Evolutionary conservation across 2,329 filamentous ascomycete genomes (phyloP), one percentile per base, ranked within the genome.

Genomic region (Simplicillium aogashimaense): DNA sequence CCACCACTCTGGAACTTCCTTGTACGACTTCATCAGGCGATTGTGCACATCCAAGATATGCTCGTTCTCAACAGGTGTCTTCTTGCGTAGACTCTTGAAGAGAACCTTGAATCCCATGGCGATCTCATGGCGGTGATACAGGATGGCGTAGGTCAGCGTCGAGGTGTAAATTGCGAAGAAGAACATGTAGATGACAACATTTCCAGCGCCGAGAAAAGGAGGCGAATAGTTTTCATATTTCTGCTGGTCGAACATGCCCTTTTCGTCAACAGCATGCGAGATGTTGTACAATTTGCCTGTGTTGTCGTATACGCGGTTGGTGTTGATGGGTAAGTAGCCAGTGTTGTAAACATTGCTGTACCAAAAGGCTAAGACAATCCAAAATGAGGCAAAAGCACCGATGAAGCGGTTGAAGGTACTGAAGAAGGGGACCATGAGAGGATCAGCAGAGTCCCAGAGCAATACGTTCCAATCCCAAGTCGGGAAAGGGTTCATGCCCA

Each of bases 361-460:
- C 60, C 77, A 80, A 8, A 83, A 52, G 18, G 60, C 72, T 3
- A 73, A 55, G 12, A 76, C 63, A 12, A 81, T 60, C 59, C 74
- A 70, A 48, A 70, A 68, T 34, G 68, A 72, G 29, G 74, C 46
- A 11, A 78, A 64, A 37, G 73, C 66, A 25, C 78, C 78, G 35
- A 78, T 58, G 45, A 80, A 64, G 16, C 72, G 74, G 55, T 83
- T 83, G 40, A 76, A 64, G 34, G 78, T 80, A 20, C 72, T 74
- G 57, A 77, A 72, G 51, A 70, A 72, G 3, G 71, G 70, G 7
- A 69, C 61, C 61, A 69, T 67, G 39, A 69, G 57, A 1, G 65
- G 65, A 42, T 68, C 65, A 47, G 60, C 52, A 31, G 60, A 63
- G 38, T 63, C 60, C 60, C 60, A 63, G 3, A 66, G 59, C 15